phyloP scores from a whole-genome alignment of 1,284 basidiomycete species.

The Neolentinus lepideus region DNA sequence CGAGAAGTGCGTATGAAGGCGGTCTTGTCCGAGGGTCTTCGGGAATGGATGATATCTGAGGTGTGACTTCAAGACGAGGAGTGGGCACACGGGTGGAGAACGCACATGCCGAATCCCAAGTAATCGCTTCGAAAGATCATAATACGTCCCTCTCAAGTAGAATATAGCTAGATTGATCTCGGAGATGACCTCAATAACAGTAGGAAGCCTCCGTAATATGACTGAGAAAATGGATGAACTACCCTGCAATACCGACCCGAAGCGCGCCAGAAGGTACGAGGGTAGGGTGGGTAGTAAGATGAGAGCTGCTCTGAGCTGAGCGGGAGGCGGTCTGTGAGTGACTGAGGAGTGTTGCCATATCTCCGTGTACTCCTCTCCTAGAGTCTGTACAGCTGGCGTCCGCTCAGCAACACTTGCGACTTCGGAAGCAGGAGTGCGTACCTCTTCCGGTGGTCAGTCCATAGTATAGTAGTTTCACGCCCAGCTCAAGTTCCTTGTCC shows the following conservation, averaged over 20 bases:
- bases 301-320: slow-evolving; percentile 40
- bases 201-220: slow-evolving; percentile 37
- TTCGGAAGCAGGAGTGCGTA: slow-evolving; percentile 3
- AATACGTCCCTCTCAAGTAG: slow-evolving; percentile 76
- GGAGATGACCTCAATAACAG: slow-evolving; percentile 41
- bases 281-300: slow-evolving; percentile 63
- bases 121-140: slow-evolving; percentile 67
- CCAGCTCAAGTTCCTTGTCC: slow-evolving; percentile 74
- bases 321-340: slow-evolving; percentile 32
- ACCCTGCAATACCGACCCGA: slow-evolving; percentile 29
- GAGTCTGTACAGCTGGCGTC: slow-evolving; percentile 62
- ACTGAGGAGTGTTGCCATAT: slow-evolving; percentile 63
- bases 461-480: slow-evolving; percentile 60
- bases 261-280: slow-evolving; percentile 49
- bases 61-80: not conserved
- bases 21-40: slow-evolving; percentile 64
- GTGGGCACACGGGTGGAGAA: not conserved
- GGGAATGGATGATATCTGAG: slow-evolving; percentile 66
- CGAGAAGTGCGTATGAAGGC: slow-evolving; percentile 82
- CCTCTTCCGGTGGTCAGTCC: not conserved
- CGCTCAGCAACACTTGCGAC: slow-evolving; percentile 1
- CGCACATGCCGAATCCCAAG: slow-evolving; percentile 67
- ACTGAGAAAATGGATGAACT: slow-evolving; percentile 27
- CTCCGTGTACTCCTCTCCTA: slow-evolving; percentile 90
- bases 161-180: slow-evolving; percentile 82